A percentile compares a stretch with the other conserved stretches of the same genome.
phyloP scores from a whole-genome alignment of 495 filamentous ascomycete species.

The Chaetomium fimeti region DNA sequence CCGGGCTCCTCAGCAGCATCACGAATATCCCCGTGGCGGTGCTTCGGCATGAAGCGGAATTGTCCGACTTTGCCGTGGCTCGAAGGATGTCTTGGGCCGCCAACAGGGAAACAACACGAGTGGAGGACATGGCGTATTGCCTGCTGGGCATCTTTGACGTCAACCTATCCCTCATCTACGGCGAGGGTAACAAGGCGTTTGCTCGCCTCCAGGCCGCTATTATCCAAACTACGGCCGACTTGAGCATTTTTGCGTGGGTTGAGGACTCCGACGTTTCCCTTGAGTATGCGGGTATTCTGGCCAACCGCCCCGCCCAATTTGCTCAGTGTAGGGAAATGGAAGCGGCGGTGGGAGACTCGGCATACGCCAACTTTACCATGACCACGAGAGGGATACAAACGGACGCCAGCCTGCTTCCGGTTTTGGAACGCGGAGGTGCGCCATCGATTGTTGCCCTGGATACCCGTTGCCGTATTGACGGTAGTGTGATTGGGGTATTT shows the following conservation, averaged over 20 bases:
- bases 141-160: slow-evolving; percentile 34
- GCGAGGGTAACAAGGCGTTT: slow-evolving; percentile 32
- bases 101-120: slow-evolving; percentile 17
- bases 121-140: slow-evolving; percentile 30
- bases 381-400: slow-evolving; percentile 11
- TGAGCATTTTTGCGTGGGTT: slow-evolving; percentile 37
- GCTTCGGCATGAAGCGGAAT: not conserved
- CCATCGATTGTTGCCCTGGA: not conserved
- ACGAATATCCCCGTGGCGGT: not conserved
- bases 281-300: not conserved
- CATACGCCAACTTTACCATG: slow-evolving; percentile 7
- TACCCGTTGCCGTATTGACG: not conserved
- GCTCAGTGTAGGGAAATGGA: not conserved
- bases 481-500: not conserved
- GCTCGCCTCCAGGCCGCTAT: slow-evolving; percentile 31
- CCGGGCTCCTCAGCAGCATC: not conserved
- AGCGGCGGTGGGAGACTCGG: not conserved
- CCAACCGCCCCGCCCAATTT: slow-evolving; percentile 6
- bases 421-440: too few relatives aligned
- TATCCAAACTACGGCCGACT: slow-evolving; percentile 27
- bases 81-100: slow-evolving; percentile 28
- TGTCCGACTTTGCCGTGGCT: slow-evolving; percentile 7
- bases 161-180: slow-evolving; percentile 33
- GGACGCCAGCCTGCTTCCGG: not conserved
- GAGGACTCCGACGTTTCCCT: not conserved